These are phyloP conservation scores for Talaromyces marneffei DNA, from an alignment of 2,329 filamentous ascomycete species.

Conservation along the genomic window DNA sequence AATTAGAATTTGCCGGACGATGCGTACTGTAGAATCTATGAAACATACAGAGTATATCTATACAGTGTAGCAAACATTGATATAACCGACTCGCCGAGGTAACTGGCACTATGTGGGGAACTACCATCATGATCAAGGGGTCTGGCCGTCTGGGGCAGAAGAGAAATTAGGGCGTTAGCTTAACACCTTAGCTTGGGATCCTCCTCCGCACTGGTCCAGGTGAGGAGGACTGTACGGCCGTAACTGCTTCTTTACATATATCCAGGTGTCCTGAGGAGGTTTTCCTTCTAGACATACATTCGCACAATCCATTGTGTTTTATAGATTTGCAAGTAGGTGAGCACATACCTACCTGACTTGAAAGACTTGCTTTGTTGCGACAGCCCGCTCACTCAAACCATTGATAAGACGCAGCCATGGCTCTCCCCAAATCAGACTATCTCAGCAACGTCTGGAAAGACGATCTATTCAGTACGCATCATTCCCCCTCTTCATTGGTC, in stretches of 20 bases:
- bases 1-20: neutral
- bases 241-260: neutral
- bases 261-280: neutral
- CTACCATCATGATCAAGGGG: too few relatives aligned
- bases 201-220: neutral
- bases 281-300: too few relatives aligned
- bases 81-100: neutral
- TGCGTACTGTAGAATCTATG: too few relatives aligned
- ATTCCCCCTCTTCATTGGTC: neutral
- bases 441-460: slow-evolving; percentile 80
- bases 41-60: too few relatives aligned
- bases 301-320: too few relatives aligned
- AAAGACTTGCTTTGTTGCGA: neutral
- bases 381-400: neutral
- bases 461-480: slow-evolving; percentile 72
- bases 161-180: too few relatives aligned
- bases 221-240: neutral
- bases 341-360: neutral
- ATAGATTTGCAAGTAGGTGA: neutral
- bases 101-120: too few relatives aligned
- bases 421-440: slow-evolving; percentile 66
- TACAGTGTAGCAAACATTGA: too few relatives aligned
- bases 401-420: slow-evolving; percentile 46
- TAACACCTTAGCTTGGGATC: neutral
- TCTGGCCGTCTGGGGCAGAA: too few relatives aligned